phyloP scores from a whole-genome alignment of 1,139 yeast species.

The Candida sojae region DNA sequence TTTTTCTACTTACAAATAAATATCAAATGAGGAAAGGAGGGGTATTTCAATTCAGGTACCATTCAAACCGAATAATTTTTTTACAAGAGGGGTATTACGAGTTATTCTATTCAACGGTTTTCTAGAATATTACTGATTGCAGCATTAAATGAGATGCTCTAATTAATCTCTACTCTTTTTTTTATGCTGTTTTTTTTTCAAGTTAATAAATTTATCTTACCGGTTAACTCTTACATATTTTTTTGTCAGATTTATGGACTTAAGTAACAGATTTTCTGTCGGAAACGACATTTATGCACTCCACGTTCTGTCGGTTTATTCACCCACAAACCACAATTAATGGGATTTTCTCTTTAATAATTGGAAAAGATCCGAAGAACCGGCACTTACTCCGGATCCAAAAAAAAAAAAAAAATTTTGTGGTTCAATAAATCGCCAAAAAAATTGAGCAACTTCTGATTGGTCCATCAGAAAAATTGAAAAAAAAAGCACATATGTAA shows the following conservation, averaged over 20 bases:
- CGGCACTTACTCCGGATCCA: not conserved
- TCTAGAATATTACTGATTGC: not conserved
- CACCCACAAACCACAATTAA: not conserved
- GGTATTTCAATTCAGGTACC: constrained; percentile 1
- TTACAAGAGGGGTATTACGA: not conserved
- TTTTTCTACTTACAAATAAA: not conserved
- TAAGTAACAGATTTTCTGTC: not conserved
- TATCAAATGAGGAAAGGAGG: not conserved
- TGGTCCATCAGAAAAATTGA: no score
- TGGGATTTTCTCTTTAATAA: not conserved
- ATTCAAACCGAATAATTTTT: no score
- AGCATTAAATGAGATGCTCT: not conserved
- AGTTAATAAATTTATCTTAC: not conserved
- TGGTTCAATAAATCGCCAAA: no score
- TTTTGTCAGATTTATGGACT: not conserved
- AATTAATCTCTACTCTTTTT: not conserved
- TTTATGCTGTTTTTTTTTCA: not conserved
- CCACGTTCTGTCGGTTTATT: constrained; percentile 4
- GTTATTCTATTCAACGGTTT: constrained; percentile 1
- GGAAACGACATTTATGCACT: constrained; percentile 5
- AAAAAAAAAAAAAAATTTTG: no score
- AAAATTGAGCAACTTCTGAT: no score
- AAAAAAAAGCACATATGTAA: no score
- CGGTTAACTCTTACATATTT: not conserved
- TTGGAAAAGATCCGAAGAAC: not conserved